Base-by-base conservation (phyloP, 805 yeast genomes). In the Candida xyloterini region DNA sequence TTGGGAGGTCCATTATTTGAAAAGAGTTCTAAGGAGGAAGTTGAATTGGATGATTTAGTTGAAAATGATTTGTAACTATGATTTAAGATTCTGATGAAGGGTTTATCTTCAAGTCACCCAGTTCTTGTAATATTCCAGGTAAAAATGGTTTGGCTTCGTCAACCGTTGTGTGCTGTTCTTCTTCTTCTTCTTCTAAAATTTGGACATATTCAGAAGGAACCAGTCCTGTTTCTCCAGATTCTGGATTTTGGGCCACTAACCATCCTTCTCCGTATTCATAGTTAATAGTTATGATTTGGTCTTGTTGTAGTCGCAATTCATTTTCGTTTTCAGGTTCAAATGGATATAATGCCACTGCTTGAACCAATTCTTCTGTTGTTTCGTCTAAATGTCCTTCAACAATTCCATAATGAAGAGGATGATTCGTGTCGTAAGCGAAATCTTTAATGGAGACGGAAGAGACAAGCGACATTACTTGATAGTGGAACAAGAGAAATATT, bases 241-340 rank as follows among this genome's bases (percentile, higher is more conserved):
- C 70, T 1, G 86, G 82, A 54, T 88, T 89, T 51, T 78, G 80
- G 0, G 97, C 98, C 36, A 93, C 97, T 3, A 93, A 73, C 99
- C 99, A 93, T 7, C 99, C 99, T 60, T 91, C 97, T 18, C 98
- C 98, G 60, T 91, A 96, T 42, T 95, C 78, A 60, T 90, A 91
- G 43, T 83, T 79, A 22, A 93, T 84, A 76, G 89, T 82, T 2
- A 93, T 78, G 10, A 78, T 61, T 62, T 93, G 97, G 25, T 96
- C 95, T 52, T 84, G 95, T 10, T 56, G 63, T 23, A 93, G 66
- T 9, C 73, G 76, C 31, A 90, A 77, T 56, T 93, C 99, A 61
- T 93, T 93, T 52, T 88, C 96, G 60, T 93, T 93, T 59, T 93
- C 98, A 0, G 98, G 96, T 30, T 67, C 73, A 57, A 93, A 93